Percentiles rank a stretch among this genome's conserved stretches.
These are phyloP conservation scores for Aspergillus mulundensis DNA, from an alignment of 495 filamentous ascomycete species.

Conservation along the genomic window DNA sequence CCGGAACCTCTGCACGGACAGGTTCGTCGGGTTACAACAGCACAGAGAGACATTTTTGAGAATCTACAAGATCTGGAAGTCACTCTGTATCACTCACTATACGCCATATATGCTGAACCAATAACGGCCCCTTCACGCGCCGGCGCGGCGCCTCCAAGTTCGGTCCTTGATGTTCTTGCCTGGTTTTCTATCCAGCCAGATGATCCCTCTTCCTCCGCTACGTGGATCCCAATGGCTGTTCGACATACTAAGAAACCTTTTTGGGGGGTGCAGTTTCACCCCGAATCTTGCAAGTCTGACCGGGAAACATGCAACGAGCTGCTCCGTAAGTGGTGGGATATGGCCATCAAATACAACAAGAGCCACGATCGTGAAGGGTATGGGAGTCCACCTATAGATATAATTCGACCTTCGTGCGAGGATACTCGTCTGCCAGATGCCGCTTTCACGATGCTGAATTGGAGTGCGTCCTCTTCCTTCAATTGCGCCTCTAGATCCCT, in stretches of 20 bases:
- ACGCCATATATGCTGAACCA: conserved; percentile 48
- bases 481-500: conserved; percentile 28
- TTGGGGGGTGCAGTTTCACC: conserved; percentile 92
- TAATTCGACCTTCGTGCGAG: conserved; percentile 23
- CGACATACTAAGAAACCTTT: conserved; percentile 70
- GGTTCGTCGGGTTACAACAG: conserved; percentile 58
- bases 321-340: conserved; percentile 72
- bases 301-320: conserved; percentile 60
- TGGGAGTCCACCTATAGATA: conserved; percentile 21
- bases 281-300: conserved; percentile 84
- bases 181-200: conserved; percentile 30
- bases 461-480: conserved; percentile 31
- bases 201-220: neutral
- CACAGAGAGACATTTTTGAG: conserved; percentile 47
- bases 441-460: conserved; percentile 35
- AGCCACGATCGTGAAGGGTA: conserved; percentile 28
- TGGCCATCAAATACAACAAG: conserved; percentile 36
- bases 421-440: conserved; percentile 24
- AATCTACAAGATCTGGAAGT: conserved; percentile 58
- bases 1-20: conserved; percentile 75
- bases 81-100: conserved; percentile 85
- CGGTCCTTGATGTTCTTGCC: conserved; percentile 33
- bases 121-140: neutral
- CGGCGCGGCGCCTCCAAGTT: neutral
- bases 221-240: conserved; percentile 70